Evolutionary conservation across 1,284 basidiomycete genomes (phyloP).

Genomic region (Sutorius eximius): DNA sequence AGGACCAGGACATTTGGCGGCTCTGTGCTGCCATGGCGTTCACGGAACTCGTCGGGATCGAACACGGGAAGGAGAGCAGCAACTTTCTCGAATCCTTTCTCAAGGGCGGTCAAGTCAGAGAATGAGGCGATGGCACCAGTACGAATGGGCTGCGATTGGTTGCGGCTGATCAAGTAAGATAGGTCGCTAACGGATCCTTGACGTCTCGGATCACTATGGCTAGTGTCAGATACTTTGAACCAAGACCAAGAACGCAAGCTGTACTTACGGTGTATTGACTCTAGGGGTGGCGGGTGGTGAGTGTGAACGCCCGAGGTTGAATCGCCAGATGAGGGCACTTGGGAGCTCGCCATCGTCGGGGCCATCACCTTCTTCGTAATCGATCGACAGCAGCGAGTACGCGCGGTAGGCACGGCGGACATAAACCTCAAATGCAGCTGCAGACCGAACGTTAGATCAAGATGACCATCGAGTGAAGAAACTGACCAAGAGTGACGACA

Average conservation of each 20-base stretch:
- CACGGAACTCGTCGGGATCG: constrained; percentile 66
- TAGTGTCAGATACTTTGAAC: constrained; percentile 19
- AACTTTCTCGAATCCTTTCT: constrained; percentile 74
- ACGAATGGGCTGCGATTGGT: constrained; percentile 84
- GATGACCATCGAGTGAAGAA: neutral
- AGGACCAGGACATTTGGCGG: constrained; percentile 93
- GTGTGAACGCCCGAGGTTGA: constrained; percentile 85
- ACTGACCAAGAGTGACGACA: constrained; percentile 78
- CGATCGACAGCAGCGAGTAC: constrained; percentile 89
- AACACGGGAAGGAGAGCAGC: constrained; percentile 70
- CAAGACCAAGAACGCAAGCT: constrained; percentile 7
- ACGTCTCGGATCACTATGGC: constrained; percentile 45
- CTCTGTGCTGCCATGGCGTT: constrained; percentile 72
- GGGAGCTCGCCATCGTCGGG: constrained; percentile 79
- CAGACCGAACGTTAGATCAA: constrained; percentile 6
- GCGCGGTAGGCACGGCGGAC: constrained; percentile 95
- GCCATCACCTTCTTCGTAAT: constrained; percentile 88
- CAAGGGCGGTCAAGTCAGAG: constrained; percentile 70
- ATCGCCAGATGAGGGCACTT: constrained; percentile 86
- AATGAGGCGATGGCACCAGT: constrained; percentile 90
- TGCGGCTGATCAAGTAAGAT: constrained; percentile 82
- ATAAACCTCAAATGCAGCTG: constrained; percentile 95
- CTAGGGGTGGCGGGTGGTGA: constrained; percentile 85
- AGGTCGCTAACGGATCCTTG: constrained; percentile 92
- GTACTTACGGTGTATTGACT: constrained; percentile 59